Evolutionary conservation across 371 early-diverging fungal species (phyloP).

Genomic region (Rhizopus sp.): DNA sequence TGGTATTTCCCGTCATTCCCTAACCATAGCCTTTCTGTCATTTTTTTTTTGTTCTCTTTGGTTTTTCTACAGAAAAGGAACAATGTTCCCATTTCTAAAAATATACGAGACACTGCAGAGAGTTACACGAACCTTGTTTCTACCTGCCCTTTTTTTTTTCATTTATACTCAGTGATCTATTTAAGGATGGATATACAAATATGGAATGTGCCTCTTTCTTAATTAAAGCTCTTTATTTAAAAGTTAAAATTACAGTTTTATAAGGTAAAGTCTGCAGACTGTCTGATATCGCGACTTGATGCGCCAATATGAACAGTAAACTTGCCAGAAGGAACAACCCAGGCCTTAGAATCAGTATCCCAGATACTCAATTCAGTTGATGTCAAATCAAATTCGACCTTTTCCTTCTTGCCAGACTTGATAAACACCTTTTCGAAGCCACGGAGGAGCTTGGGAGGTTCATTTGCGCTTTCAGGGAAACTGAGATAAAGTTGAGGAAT

Average conservation of each 20-base stretch:
- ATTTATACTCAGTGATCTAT: no score
- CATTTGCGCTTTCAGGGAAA: slow-evolving; percentile 42
- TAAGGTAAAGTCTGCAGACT: slow-evolving; percentile 12
- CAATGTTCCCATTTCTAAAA: no score
- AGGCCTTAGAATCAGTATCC: slow-evolving; percentile 31
- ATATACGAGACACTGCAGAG: no score
- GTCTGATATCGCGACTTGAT: slow-evolving; percentile 46
- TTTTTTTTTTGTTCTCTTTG: background rate
- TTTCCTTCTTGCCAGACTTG: slow-evolving; percentile 18
- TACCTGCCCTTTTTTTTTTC: no score
- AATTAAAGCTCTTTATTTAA: no score
- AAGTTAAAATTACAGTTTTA: slow-evolving; percentile 5
- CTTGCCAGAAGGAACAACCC: slow-evolving; percentile 43
- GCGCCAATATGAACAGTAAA: slow-evolving; percentile 51
- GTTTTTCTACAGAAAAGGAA: no score
- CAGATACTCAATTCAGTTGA: slow-evolving; percentile 44
- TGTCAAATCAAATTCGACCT: slow-evolving; percentile 36
- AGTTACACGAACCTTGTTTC: no score
- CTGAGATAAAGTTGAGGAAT: slow-evolving; percentile 56
- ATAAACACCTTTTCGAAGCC: slow-evolving; percentile 54
- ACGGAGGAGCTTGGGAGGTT: slow-evolving; percentile 53
- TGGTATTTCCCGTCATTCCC: slow-evolving; percentile 44
- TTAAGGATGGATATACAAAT: no score
- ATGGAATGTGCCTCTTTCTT: no score
- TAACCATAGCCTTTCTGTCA: slow-evolving; percentile 29